Conservation (phyloP, 768 basidiomycete species). For the Xerocomus brunneocitrinus region DNA sequence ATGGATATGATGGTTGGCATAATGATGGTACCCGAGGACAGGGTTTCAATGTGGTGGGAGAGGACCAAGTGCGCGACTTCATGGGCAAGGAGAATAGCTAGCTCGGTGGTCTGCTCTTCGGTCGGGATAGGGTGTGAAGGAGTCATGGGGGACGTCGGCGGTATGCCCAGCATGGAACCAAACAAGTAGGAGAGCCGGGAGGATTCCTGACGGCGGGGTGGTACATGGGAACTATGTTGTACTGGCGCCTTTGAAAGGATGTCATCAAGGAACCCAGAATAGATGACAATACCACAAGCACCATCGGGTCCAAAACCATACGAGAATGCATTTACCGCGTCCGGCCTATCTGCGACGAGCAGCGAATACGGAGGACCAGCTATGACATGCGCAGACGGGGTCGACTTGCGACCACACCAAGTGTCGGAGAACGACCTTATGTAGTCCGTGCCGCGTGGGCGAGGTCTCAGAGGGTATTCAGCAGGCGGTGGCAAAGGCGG, state of each 20-base stretch:
- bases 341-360: constrained; percentile 82
- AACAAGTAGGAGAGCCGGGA: constrained; percentile 50
- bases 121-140: constrained; percentile 55
- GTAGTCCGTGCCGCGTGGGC: constrained; percentile 71
- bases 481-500: constrained; percentile 77
- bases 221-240: constrained; percentile 21
- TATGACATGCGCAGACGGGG: constrained; percentile 49
- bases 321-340: constrained; percentile 86
- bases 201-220: constrained; percentile 19
- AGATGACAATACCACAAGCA: constrained; percentile 90
- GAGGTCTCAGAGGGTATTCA: constrained; percentile 73
- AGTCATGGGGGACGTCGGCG: constrained; percentile 29
- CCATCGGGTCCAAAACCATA: constrained; percentile 93
- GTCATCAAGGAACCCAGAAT: constrained; percentile 89
- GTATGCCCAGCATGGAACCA: constrained; percentile 35
- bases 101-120: constrained; percentile 76
- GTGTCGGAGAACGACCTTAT: constrained; percentile 55
- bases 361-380: constrained; percentile 88
- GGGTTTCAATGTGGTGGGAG: constrained; percentile 86
- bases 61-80: constrained; percentile 90
- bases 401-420: constrained; percentile 40
- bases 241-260: constrained; percentile 50
- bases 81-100: constrained; percentile 89
- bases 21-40: constrained; percentile 81
- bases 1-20: constrained; percentile 79